Conservation (phyloP, 257 asterid species). For the Leptodermis oblonga region DNA sequence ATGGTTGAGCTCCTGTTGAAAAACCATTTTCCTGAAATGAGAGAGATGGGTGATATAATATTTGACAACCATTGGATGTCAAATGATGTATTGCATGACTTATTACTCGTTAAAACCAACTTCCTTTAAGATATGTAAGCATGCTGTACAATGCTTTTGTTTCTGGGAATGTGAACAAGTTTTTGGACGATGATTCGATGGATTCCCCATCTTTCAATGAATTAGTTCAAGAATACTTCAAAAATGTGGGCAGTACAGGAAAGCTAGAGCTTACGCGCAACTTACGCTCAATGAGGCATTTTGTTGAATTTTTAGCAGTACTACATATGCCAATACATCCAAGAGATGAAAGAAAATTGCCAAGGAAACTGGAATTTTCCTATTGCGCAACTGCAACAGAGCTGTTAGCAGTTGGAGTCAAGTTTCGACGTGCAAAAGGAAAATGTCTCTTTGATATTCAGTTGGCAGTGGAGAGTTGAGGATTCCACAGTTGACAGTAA, state of each 20-base stretch:
- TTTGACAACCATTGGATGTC: slow-evolving; percentile 27
- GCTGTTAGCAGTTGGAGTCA: slow-evolving; percentile 29
- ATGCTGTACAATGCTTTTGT: neutral
- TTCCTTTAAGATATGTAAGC: slow-evolving; percentile 14
- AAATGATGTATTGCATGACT: slow-evolving; percentile 23
- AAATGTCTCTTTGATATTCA: slow-evolving; percentile 16
- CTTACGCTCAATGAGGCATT: slow-evolving; percentile 14
- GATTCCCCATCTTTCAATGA: slow-evolving; percentile 18
- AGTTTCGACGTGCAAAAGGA: slow-evolving; percentile 4
- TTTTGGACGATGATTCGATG: too few species aligned
- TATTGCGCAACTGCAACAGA: slow-evolving; percentile 27
- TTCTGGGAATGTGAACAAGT: too few species aligned
- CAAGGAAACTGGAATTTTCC: slow-evolving; percentile 7
- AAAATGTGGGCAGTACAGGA: slow-evolving; percentile 21
- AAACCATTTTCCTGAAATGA: slow-evolving; percentile 14
- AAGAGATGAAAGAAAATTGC: neutral
- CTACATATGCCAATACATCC: slow-evolving; percentile 16
- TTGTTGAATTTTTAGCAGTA: slow-evolving; percentile 23
- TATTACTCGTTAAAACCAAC: slow-evolving; percentile 27
- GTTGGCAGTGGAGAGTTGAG: slow-evolving; percentile 18
- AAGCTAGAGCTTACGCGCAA: slow-evolving; percentile 1
- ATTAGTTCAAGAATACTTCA: slow-evolving; percentile 29
- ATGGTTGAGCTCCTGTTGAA: slow-evolving; percentile 24
- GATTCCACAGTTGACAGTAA: slow-evolving; percentile 17
- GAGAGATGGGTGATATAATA: slow-evolving; percentile 23